These are phyloP conservation scores for Aspergillus neoniger DNA, from an alignment of 2,329 filamentous ascomycete species.

Conservation along the genomic window DNA sequence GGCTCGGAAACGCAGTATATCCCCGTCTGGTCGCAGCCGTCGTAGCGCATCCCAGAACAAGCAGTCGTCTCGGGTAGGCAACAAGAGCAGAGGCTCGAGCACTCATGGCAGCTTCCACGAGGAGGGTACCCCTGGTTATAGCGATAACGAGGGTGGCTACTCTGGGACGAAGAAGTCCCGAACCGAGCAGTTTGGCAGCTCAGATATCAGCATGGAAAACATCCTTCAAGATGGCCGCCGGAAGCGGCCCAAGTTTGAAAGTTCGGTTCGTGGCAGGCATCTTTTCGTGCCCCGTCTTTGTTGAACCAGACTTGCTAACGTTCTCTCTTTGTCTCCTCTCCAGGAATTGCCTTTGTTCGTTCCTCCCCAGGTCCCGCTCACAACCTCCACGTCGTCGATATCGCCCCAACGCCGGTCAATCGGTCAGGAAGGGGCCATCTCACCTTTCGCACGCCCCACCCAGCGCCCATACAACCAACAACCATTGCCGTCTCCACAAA, in stretches of 20 bases:
- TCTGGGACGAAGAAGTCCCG: conserved; percentile 72
- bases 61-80: conserved; percentile 64
- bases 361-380: conserved; percentile 87
- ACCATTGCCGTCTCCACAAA: conserved; percentile 80
- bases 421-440: conserved; percentile 67
- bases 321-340: conserved; percentile 19
- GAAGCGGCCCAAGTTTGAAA: conserved; percentile 93
- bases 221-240: conserved; percentile 95
- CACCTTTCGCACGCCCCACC: conserved; percentile 71
- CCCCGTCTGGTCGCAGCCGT: conserved; percentile 69
- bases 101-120: conserved; percentile 63
- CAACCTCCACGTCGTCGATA: conserved; percentile 95
- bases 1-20: conserved; percentile 75
- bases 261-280: conserved; percentile 72
- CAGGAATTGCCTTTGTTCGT: conserved; percentile 96
- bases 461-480: conserved; percentile 80
- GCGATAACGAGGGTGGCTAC: conserved; percentile 80
- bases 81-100: conserved; percentile 68
- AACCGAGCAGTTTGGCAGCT: conserved; percentile 83
- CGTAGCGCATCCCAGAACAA: conserved; percentile 80
- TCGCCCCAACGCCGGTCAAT: conserved; percentile 84
- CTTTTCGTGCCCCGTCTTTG: conserved; percentile 23
- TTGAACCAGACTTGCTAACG: conserved; percentile 10
- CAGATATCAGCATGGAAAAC: conserved; percentile 96
- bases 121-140: conserved; percentile 74